Percentiles rank a stretch among this genome's conserved stretches.
Conservation (phyloP, 768 basidiomycete species). For the Suillus tomentosus region DNA sequence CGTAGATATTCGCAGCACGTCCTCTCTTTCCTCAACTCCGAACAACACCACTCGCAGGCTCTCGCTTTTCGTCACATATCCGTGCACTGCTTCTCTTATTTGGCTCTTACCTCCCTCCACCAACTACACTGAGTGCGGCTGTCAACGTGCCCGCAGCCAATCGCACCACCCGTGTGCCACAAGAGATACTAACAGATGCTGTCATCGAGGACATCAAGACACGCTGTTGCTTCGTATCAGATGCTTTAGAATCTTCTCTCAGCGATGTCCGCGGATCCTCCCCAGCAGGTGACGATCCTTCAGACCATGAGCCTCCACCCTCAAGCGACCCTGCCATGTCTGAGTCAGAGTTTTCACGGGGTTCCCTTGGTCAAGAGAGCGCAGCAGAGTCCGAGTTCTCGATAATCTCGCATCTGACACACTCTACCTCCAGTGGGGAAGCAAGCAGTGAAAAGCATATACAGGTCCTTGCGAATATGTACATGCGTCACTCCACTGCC, state of each 20-base stretch:
- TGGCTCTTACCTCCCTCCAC: slow-evolving; percentile 84
- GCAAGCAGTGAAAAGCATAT: slow-evolving; percentile 32
- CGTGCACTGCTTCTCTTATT: slow-evolving; percentile 80
- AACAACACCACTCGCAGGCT: slow-evolving; percentile 88
- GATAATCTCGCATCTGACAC: slow-evolving; percentile 46
- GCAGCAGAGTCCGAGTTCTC: slow-evolving; percentile 60
- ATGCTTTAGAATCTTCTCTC: slow-evolving; percentile 45
- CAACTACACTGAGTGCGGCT: slow-evolving; percentile 65
- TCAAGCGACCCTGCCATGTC: slow-evolving; percentile 62
- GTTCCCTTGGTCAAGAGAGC: slow-evolving; percentile 51
- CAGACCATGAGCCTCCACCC: slow-evolving; percentile 43
- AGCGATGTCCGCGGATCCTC: slow-evolving; percentile 37
- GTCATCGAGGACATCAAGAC: slow-evolving; percentile 92
- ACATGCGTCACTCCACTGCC: slow-evolving; percentile 75
- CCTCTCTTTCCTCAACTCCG: slow-evolving; percentile 82
- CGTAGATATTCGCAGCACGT: slow-evolving; percentile 85
- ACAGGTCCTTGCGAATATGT: slow-evolving; percentile 69
- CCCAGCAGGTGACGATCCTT: slow-evolving; percentile 34
- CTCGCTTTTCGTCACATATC: slow-evolving; percentile 75
- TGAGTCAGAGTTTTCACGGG: slow-evolving; percentile 66
- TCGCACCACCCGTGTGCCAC: slow-evolving; percentile 68
- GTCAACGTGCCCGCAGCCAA: slow-evolving; percentile 63
- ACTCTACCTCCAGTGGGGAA: slow-evolving; percentile 26
- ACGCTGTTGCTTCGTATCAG: slow-evolving; percentile 86
- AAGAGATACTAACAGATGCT: slow-evolving; percentile 74